A percentile compares a stretch with the other conserved stretches of the same genome.
Conservation (phyloP, 2,329 filamentous ascomycete genomes). For the Fusarium tanahbumbuense region DNA sequence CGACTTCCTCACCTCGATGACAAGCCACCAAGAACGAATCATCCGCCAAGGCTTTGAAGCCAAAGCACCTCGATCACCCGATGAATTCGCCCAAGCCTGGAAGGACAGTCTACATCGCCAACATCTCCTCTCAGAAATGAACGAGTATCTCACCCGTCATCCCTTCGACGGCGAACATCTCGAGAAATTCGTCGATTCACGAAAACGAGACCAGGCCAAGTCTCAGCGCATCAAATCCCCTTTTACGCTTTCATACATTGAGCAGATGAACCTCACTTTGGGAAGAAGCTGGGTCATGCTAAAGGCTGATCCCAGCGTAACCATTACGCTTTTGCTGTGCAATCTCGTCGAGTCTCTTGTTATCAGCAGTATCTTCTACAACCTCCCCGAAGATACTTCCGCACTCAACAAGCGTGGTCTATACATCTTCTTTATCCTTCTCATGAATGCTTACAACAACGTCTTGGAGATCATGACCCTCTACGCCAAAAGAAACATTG, state of each 20-base stretch:
- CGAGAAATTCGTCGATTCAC: constrained; percentile 40
- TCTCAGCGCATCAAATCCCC: constrained; percentile 38
- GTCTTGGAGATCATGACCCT: constrained; percentile 44
- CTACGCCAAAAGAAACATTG: constrained; percentile 48
- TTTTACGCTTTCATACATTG: constrained; percentile 34
- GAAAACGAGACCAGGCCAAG: constrained; percentile 42
- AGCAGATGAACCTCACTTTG: constrained; percentile 35
- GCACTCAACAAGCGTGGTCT: constrained; percentile 25
- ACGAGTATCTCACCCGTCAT: constrained; percentile 46
- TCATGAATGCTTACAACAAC: constrained; percentile 43
- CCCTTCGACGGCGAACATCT: constrained; percentile 46
- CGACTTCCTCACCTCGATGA: constrained; percentile 73
- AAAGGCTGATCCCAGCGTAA: constrained; percentile 39
- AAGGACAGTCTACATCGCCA: constrained; percentile 43
- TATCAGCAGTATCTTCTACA: constrained; percentile 42
- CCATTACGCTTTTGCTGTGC: constrained; percentile 34
- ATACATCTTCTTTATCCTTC: constrained; percentile 37
- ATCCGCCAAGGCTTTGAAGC: constrained; percentile 49
- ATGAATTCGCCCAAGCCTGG: constrained; percentile 54
- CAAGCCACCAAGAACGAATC: constrained; percentile 52
- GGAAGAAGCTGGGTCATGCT: constrained; percentile 40
- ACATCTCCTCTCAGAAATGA: constrained; percentile 46
- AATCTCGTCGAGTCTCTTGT: constrained; percentile 41
- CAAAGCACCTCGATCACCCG: constrained; percentile 50
- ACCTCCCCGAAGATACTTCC: constrained; percentile 14